Evolutionary conservation across 164 flowering plant genomes (phyloP).

Genomic region (Akebia trifoliata): DNA sequence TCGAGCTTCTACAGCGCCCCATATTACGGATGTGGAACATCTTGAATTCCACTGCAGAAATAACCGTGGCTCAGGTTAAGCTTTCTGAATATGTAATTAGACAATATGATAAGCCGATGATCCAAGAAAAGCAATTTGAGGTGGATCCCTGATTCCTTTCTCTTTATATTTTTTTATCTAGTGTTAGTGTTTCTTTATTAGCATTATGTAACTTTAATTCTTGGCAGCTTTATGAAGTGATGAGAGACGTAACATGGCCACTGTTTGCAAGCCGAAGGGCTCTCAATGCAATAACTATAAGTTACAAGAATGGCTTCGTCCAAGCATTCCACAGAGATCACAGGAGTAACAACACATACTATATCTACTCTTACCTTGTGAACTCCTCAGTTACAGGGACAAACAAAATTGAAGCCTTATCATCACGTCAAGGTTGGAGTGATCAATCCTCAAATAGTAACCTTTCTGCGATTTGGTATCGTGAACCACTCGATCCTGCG

Average conservation of each 20-base stretch:
- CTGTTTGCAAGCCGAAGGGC: conserved; percentile 83
- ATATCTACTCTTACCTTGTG: conserved; percentile 71
- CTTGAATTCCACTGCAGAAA: conserved; percentile 79
- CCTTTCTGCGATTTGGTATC: conserved; percentile 78
- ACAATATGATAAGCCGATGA: conserved; percentile 44
- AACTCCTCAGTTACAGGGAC: conserved; percentile 51
- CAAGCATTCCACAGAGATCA: conserved; percentile 97
- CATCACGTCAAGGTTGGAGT: conserved; percentile 52
- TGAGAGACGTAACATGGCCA: conserved; percentile 91
- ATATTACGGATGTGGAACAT: conserved; percentile 92
- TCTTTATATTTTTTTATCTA: background rate
- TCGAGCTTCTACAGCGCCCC: conserved; percentile 91
- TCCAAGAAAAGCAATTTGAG: conserved; percentile 70
- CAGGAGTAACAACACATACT: conserved; percentile 72
- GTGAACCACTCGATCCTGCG: conserved; percentile 70
- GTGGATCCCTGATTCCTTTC: conserved; percentile 27
- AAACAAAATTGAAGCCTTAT: conserved; percentile 16
- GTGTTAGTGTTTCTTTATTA: background rate
- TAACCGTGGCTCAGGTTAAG: conserved; percentile 88
- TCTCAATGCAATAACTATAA: conserved; percentile 83
- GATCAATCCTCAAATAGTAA: conserved; percentile 48
- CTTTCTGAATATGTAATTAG: conserved; percentile 78
- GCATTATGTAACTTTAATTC: conserved; percentile 6
- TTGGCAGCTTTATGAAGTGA: conserved; percentile 69
- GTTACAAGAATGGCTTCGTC: conserved; percentile 82